These are phyloP conservation scores for Wickerhamiella siamensis DNA, from an alignment of 805 yeast genomes.

Conservation along the genomic window DNA sequence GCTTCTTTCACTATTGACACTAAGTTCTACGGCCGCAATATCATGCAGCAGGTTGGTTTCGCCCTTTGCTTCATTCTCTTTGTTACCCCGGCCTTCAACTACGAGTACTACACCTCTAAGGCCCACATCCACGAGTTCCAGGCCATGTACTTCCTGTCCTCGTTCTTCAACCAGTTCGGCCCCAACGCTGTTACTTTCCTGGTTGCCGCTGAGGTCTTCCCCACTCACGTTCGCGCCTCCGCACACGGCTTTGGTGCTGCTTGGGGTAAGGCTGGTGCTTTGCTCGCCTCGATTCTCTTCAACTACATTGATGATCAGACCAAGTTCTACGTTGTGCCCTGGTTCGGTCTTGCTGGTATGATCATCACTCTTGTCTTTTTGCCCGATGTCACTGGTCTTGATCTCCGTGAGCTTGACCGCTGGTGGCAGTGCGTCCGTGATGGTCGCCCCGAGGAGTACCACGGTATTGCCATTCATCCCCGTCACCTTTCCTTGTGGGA, in stretches of 20 bases:
- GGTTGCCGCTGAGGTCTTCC: conserved; percentile 52
- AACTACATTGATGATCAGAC: conserved; percentile 25
- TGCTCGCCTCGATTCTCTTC: conserved; percentile 34
- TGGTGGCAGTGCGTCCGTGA: conserved; percentile 24
- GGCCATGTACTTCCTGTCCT: conserved; percentile 44
- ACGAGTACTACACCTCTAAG: conserved; percentile 30
- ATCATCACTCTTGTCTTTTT: conserved; percentile 22
- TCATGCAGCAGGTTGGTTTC: conserved; percentile 44
- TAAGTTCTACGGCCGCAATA: conserved; percentile 38
- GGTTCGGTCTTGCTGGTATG: conserved; percentile 29
- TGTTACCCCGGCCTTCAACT: conserved; percentile 45
- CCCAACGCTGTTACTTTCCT: conserved; percentile 52
- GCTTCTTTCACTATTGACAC: conserved; percentile 41
- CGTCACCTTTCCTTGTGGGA: conserved; percentile 26
- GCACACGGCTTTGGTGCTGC: conserved; percentile 59
- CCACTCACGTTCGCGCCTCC: conserved; percentile 49
- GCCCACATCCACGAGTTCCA: conserved; percentile 28
- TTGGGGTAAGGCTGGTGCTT: conserved; percentile 49
- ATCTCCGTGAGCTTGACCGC: conserved; percentile 27
- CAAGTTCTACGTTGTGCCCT: conserved; percentile 27
- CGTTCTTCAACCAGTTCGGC: conserved; percentile 54
- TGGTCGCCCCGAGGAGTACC: conserved; percentile 27
- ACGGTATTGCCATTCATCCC: conserved; percentile 27
- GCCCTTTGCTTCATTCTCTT: conserved; percentile 39
- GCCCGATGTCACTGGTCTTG: conserved; percentile 28